These are phyloP conservation scores for Torulaspora pretoriensis DNA, from an alignment of 1,139 yeast genomes.

Conservation along the genomic window DNA sequence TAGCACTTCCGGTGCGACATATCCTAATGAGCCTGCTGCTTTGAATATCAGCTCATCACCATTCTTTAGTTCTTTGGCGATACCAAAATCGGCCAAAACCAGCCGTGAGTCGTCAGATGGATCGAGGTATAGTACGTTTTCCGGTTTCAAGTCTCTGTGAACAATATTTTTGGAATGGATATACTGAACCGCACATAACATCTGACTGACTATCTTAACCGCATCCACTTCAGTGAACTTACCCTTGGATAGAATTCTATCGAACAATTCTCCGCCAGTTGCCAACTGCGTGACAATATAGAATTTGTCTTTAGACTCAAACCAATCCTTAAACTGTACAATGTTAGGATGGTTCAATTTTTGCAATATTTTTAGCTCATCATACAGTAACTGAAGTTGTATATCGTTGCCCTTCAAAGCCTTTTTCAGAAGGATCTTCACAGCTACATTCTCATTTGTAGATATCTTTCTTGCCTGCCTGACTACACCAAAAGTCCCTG, in stretches of 20 bases:
- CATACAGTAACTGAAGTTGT: conserved; percentile 53
- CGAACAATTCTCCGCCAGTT: conserved; percentile 89
- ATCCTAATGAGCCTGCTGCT: conserved; percentile 88
- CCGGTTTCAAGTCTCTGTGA: conserved; percentile 90
- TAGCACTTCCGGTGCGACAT: conserved; percentile 91
- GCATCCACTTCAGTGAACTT: conserved; percentile 85
- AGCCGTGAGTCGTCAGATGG: conserved; percentile 54
- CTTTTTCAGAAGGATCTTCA: conserved; percentile 78
- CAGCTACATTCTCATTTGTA: conserved; percentile 72
- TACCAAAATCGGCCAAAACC: conserved; percentile 89
- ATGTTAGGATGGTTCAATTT: conserved; percentile 73
- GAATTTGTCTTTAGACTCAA: conserved; percentile 75
- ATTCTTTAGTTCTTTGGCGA: conserved; percentile 65
- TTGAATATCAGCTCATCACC: conserved; percentile 62
- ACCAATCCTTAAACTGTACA: conserved; percentile 81
- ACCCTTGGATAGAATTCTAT: conserved; percentile 71
- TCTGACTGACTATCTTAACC: conserved; percentile 59
- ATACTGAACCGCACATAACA: conserved; percentile 69
- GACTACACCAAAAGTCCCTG: conserved; percentile 89
- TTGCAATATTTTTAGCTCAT: conserved; percentile 67
- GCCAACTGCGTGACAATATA: conserved; percentile 74
- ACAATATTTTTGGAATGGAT: conserved; percentile 73
- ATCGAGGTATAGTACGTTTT: conserved; percentile 61
- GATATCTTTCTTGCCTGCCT: conserved; percentile 61
- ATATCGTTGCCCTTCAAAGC: conserved; percentile 70